Base-by-base conservation (phyloP, 768 basidiomycete species). In the Trametes cinnabarina region DNA sequence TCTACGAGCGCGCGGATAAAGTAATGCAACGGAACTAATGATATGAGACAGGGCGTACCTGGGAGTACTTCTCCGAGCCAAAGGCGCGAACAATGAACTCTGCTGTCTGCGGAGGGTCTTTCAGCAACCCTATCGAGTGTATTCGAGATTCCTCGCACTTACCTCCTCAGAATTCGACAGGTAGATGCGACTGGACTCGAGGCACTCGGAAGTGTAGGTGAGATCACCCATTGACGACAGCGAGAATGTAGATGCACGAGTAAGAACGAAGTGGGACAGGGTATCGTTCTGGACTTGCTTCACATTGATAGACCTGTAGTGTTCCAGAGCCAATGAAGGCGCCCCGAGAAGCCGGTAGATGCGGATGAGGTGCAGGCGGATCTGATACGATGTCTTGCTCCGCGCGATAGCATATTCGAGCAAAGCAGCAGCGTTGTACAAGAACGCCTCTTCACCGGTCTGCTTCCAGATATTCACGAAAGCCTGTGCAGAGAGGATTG, bases 261-360 rank as follows among this genome's bases (percentile, higher is more conserved):
- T 84, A 40, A 94, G 80, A 50, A 94, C 72, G 53, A 92, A 81
- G 68, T 96, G 91, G 1, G 91, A 92, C 8, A 97, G 77, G 0
- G 94, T 96, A 66, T 97, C 94, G 56, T 88, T 82, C 69, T 96
- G 93, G 22, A 95, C 81, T 65, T 92, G 88, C 69, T 94, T 94
- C 60, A 91, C 76, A 59, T 86, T 84, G 76, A 95, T 78, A 22
- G 76, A 74, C 26, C 85, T 84, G 68, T 92, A 95, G 66, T 94
- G 92, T 52, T 91, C 86, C 61, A 93, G 63, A 3, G 90, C 86
- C 40, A 84, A 72, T 4, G 84, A 81, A 0, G 92, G 79, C 15
- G 89, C 87, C 56, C 90, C 92, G 37, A 96, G 76, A 40, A 94
- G 72, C 14, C 91, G 88, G 69, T 93, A 93, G 66, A 96, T 76